Base-by-base conservation (phyloP, 805 yeast species). In the Cyberlindnera suaveolens region DNA sequence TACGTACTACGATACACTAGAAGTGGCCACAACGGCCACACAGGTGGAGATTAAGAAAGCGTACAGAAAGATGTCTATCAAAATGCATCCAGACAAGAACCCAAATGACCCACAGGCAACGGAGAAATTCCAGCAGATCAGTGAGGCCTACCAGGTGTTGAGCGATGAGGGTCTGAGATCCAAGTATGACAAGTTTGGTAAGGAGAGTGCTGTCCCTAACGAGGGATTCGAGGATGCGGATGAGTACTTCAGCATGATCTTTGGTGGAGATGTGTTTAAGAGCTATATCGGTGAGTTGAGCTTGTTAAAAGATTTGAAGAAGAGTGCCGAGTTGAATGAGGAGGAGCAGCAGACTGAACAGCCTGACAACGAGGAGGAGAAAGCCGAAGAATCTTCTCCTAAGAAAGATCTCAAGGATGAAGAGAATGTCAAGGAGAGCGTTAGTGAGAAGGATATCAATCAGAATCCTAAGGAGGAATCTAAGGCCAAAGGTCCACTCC, bases 231-330 rank as follows among this genome's bases (percentile, higher is more conserved):
- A 57, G 52, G 91, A 84, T 60, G 85, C 91, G 2, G 70, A 77
- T 34, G 88, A 82, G 56, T 79, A 80, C 53, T 82, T 82, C 59
- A 71, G 82, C 4, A 73, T 73, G 67, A 81, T 82, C 46, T 82
- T 89, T 63, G 96, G 96, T 36, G 96, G 96, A 39, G 95, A 85
- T 44, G 95, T 93, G 2, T 89, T 90, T 63, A 75, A 71, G 30
- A 81, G 82, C 39, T 82, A 89, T 73, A 86, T 91, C 54, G 99
- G 99, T 5, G 96, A 93, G 60, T 66, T 89, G 48, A 77, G 89
- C 26, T 70, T 90, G 60, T 63, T 93, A 57, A 79, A 78, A 54
- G 95, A 89, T 53, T 66, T 93, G 59, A 75, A 83, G 34, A 80
- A 82, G 60, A 67, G 76, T 38, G 74, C 75, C 46, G 80, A 76